Evolutionary conservation across 306 rosid species (phyloP), one percentile per base, ranked within the genome.

Genomic region (Citrullus colocynthis): DNA sequence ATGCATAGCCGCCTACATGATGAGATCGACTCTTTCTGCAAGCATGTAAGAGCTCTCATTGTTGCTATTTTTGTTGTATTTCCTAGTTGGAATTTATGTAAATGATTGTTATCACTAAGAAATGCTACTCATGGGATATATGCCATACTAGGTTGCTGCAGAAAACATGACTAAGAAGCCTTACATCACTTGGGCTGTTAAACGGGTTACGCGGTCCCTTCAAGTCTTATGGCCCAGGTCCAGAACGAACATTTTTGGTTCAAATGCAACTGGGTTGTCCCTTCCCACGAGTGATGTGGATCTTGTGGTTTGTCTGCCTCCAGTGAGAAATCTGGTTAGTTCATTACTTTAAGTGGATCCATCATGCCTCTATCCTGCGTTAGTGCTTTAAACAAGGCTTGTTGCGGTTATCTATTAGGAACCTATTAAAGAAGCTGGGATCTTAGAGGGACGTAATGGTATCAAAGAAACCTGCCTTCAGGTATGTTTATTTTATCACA

Each of bases 211-310:
- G 44, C 84, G 98, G 75, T 93, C 91, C 84, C 92, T 93, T 58
- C 98, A 93, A 82, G 98, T 91, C 77, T 85, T 93, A 36, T 93
- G 98, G 98, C 98, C 98, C 61, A 91, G 98, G 88, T 93, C 98
- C 41, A 87, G 96, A 83, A 91, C 98, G 74, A 89, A 91, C 79
- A 80, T 93, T 86, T 93, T 81, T 88, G 98, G 98, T 81, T 93
- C 98, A 21, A 91, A 88, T 88, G 91, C 97, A 75, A 91, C 97
- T 60, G 97, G 96, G 80, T 85, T 90, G 93, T 88, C 96, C 66
- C 97, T 93, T 84, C 98, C 98, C 41, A 88, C 98, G 41, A 93
- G 98, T 89, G 98, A 93, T 87, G 98, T 93, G 81, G 98, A 93
- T 89, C 96, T 93, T 74, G 98, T 93, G 77, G 97, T 93, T 82